Conservation (phyloP, 768 basidiomycete species). For the Tulasnella sp. region DNA sequence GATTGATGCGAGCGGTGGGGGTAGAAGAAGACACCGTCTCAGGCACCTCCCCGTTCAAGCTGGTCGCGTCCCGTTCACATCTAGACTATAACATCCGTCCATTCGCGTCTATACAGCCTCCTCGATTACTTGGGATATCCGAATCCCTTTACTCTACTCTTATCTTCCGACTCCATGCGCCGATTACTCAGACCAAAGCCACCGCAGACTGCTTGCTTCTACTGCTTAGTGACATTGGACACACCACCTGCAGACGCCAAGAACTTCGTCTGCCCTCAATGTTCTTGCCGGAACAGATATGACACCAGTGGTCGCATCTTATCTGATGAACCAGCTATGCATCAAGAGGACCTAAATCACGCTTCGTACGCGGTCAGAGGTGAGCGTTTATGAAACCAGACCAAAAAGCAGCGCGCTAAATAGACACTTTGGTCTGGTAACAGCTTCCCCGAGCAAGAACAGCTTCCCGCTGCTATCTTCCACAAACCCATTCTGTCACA, state of each 20-base stretch:
- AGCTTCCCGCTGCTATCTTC: conserved; percentile 49
- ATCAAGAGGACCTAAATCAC: conserved; percentile 60
- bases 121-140: no score
- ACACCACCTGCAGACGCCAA: conserved; percentile 10
- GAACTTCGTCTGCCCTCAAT: conserved; percentile 19
- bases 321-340: conserved; percentile 83
- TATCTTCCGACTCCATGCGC: no score
- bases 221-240: conserved; percentile 16
- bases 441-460: conserved; percentile 61
- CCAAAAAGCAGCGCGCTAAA: neutral
- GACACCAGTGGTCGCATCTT: conserved; percentile 62
- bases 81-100: conserved; percentile 2
- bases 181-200: neutral
- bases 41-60: neutral
- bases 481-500: conserved; percentile 53
- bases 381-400: conserved; percentile 22
- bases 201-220: conserved; percentile 18
- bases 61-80: neutral
- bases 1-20: neutral
- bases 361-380: conserved; percentile 63
- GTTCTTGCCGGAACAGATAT: conserved; percentile 50
- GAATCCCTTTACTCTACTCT: no score
- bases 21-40: neutral
- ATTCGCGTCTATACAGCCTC: no score
- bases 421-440: conserved; percentile 3